A percentile compares a stretch with the other conserved stretches of the same genome.
These are phyloP conservation scores for Scheffersomyces coipomensis DNA, from an alignment of 805 yeast genomes.

Conservation along the genomic window DNA sequence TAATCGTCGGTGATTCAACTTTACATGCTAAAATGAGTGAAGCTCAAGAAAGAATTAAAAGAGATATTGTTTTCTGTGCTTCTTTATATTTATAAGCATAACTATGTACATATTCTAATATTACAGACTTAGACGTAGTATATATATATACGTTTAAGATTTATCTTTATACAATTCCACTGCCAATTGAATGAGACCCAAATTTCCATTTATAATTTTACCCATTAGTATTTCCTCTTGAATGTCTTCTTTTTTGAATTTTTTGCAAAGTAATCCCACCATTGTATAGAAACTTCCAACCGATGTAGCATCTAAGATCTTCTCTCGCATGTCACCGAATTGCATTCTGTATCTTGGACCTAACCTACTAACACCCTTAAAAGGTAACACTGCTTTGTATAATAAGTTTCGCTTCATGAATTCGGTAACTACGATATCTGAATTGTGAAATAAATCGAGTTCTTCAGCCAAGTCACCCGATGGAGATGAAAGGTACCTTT, in stretches of 20 bases:
- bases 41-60: conserved; percentile 91
- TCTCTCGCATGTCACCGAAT: neutral
- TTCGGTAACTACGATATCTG: conserved; percentile 16
- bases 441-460: conserved; percentile 17
- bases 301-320: conserved; percentile 19
- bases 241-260: conserved; percentile 23
- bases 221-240: conserved; percentile 17
- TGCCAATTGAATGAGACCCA: conserved; percentile 23
- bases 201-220: conserved; percentile 23
- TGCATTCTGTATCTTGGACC: conserved; percentile 11
- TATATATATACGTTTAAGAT: neutral
- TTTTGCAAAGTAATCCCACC: conserved; percentile 31
- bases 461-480: conserved; percentile 23
- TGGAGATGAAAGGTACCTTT: conserved; percentile 27
- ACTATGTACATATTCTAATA: neutral
- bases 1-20: conserved; percentile 91
- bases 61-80: conserved; percentile 97
- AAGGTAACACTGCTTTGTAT: conserved; percentile 28
- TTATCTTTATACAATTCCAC: neutral
- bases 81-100: conserved; percentile 68
- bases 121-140: neutral
- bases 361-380: conserved; percentile 23
- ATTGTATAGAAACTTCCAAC: conserved; percentile 38
- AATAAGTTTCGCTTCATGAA: conserved; percentile 32
- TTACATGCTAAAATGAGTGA: conserved; percentile 84